Conservation (phyloP, 768 basidiomycete species). For the Termitomyces sp. region DNA sequence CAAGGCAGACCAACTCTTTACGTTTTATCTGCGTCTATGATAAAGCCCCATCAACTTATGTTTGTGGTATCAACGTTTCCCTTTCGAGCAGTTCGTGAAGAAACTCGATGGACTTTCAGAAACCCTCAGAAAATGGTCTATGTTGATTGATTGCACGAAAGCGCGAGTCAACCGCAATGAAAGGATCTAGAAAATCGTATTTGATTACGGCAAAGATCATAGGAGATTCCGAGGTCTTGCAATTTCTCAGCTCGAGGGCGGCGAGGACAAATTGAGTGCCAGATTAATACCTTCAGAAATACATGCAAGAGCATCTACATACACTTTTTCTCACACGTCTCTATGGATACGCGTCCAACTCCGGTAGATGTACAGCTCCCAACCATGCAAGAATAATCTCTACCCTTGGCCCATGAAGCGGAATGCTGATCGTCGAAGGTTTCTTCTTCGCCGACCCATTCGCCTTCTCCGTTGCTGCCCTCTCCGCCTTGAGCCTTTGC, state of each 20-base stretch:
- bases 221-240: not conserved
- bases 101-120: too few species aligned
- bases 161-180: too few species aligned
- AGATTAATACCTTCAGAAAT: not conserved
- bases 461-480: slow-evolving; percentile 45
- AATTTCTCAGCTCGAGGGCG: not conserved
- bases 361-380: slow-evolving; percentile 75
- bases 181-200: not conserved
- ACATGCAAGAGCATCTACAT: not conserved
- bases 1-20: too few species aligned
- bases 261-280: too few species aligned
- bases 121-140: not conserved
- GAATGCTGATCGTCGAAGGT: slow-evolving; percentile 71
- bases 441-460: slow-evolving; percentile 62
- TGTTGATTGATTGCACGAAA: not conserved
- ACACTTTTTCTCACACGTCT: not conserved
- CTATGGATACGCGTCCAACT: slow-evolving; percentile 48
- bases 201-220: not conserved
- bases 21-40: too few species aligned
- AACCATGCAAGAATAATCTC: slow-evolving; percentile 86
- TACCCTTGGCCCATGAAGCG: slow-evolving; percentile 82
- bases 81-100: too few species aligned
- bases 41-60: too few species aligned
- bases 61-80: too few species aligned
- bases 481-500: slow-evolving; percentile 58